These are phyloP conservation scores for Hypoxylon sp. DNA, from an alignment of 2,329 filamentous ascomycete species.

Conservation along the genomic window DNA sequence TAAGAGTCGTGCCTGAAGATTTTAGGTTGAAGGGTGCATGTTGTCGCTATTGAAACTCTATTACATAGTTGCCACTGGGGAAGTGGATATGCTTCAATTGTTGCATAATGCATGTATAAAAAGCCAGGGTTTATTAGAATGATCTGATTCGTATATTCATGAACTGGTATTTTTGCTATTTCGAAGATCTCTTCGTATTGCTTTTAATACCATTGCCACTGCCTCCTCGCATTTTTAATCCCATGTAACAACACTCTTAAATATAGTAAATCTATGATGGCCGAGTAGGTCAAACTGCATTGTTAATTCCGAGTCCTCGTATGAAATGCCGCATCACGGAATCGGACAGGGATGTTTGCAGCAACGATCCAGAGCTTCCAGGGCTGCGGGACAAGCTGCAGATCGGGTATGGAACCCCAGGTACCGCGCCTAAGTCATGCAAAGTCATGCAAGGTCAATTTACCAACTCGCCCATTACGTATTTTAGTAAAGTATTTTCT, in stretches of 20 bases:
- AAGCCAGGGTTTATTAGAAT: constrained; percentile 20
- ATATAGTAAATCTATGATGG: too few relatives aligned
- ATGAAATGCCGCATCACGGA: constrained; percentile 10
- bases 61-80: constrained; percentile 4
- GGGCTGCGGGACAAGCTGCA: constrained; percentile 15
- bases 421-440: constrained; percentile 6
- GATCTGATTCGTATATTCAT: too few relatives aligned
- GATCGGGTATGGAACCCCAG: constrained; percentile 19
- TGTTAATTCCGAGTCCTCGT: constrained; percentile 10
- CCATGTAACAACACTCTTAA: too few relatives aligned
- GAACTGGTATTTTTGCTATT: too few relatives aligned
- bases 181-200: constrained; percentile 18
- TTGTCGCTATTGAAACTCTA: background rate
- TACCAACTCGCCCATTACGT: constrained; percentile 18
- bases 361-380: constrained; percentile 19
- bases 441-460: constrained; percentile 8
- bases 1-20: background rate
- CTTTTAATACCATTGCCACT: constrained; percentile 6
- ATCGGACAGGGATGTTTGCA: constrained; percentile 17
- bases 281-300: too few relatives aligned
- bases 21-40: constrained; percentile 5
- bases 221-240: constrained; percentile 10
- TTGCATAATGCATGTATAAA: too few relatives aligned
- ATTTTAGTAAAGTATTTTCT: constrained; percentile 4
- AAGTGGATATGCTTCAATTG: background rate